These are phyloP conservation scores for Microstegium vimineum DNA, from an alignment of 176 grass and related monocot species.

Conservation along the genomic window DNA sequence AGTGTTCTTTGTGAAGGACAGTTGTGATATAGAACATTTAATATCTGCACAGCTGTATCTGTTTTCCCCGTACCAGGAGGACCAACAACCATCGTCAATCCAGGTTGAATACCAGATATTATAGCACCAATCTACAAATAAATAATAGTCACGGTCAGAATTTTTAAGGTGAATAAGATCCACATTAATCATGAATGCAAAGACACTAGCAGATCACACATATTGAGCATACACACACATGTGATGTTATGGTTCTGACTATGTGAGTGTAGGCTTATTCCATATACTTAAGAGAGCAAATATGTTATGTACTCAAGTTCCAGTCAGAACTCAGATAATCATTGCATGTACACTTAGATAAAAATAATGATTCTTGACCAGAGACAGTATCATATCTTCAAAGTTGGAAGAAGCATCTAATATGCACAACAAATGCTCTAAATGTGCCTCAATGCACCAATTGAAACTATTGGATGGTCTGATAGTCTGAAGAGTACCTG, in stretches of 20 bases:
- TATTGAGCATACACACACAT: background rate
- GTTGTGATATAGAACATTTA: conserved; percentile 99
- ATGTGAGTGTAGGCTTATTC: background rate
- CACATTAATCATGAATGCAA: conserved; percentile 5
- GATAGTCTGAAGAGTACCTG: conserved; percentile 56
- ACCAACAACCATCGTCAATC: conserved; percentile 98
- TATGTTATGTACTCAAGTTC: background rate
- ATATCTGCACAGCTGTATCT: conserved; percentile 98
- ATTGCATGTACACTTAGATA: background rate
- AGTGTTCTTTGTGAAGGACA: conserved; percentile 97
- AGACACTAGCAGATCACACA: background rate
- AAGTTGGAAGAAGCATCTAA: background rate
- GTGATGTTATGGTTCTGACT: too few species aligned
- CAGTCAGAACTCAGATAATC: background rate
- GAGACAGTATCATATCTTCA: background rate
- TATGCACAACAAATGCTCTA: conserved; percentile 1
- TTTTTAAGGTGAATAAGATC: conserved; percentile 9
- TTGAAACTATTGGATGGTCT: conserved; percentile 9
- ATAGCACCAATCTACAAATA: conserved; percentile 84
- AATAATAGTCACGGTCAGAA: conserved; percentile 22
- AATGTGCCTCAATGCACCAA: conserved; percentile 11
- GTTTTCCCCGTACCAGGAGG: conserved; percentile 99
- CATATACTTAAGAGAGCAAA: background rate
- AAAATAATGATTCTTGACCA: background rate
- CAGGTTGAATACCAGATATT: conserved; percentile 94